Base-by-base conservation (phyloP, 768 basidiomycete genomes). In the Gloeostereum incarnatum region DNA sequence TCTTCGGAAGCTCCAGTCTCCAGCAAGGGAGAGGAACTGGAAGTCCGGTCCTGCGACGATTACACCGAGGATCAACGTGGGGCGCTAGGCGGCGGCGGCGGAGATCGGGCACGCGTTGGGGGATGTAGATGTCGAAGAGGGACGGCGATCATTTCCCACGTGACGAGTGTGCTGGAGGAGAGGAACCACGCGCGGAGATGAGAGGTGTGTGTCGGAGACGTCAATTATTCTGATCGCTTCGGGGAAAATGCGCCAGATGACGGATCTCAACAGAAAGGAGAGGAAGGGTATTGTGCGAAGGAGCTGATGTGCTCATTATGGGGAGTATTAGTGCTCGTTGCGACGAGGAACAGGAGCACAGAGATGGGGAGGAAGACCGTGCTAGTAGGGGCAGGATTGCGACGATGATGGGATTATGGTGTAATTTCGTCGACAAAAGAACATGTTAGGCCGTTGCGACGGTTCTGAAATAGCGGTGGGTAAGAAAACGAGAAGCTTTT, bases 81-180 rank as follows among this genome's bases (percentile, higher is more conserved):
- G 69, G 73, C 3, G 69, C 59, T 25, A 54, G 38, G 71, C 65
- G 2, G 76, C 68, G 36, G 83, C 73, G 1, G 71, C 52, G 2
- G 75, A 65, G 6, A 56, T 43, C n/a, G 8, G 55, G 47, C 0
- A 71, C 62, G 0, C 78, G 81, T 62, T 79, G 72, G 1, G 75
- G 61, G 36, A 80, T 63, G 25, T 68, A 68, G 6, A 61, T 55
- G 16, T 81, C 78, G 42, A 87, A 86, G 4, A 83, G 43, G n/a
- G 1, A 57, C 59, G 26, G 78, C 76, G 0, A 77, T 58, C 5
- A 71, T 62, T 51, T 86, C 83, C 86, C 84, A 86, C 10, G 62
- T 62, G 6, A 63, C 56, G 3, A 74, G 46, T 2, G 75, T 84
- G 5, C 63, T 62, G 22, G 73, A 48, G 1, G 66, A 73, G 5